Conservation (phyloP, 345 rosid species). For the Aethionema arabicum region DNA sequence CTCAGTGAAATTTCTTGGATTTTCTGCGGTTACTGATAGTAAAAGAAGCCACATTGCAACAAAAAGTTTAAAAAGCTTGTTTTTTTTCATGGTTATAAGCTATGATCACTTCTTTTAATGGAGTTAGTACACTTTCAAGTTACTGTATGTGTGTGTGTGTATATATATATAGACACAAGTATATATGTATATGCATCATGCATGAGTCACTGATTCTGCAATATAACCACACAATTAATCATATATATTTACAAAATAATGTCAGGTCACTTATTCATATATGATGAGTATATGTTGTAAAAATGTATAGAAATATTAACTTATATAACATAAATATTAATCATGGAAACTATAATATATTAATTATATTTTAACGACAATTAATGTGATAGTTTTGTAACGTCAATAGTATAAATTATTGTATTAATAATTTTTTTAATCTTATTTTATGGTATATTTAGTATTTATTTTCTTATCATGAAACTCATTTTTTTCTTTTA, state of each 20-base stretch:
- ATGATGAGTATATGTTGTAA: not conserved
- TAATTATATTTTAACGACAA: too few relatives aligned
- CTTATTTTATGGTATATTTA: too few relatives aligned
- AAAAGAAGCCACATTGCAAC: conserved; percentile 22
- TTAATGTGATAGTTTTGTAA: too few relatives aligned
- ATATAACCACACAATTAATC: conserved; percentile 29
- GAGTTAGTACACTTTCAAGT: conserved; percentile 27
- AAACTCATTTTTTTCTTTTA: too few relatives aligned
- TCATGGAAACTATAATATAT: too few relatives aligned
- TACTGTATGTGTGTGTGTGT: conserved; percentile 21
- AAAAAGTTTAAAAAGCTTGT: conserved; percentile 25
- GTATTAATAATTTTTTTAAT: too few relatives aligned
- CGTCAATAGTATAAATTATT: too few relatives aligned
- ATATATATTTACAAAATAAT: conserved; percentile 10
- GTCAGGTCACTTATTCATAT: not conserved
- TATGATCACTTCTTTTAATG: conserved; percentile 17
- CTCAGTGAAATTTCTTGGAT: conserved; percentile 37
- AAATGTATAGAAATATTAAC: too few relatives aligned
- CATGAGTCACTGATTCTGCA: conserved; percentile 33
- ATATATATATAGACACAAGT: conserved; percentile 35
- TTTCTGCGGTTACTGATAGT: conserved; percentile 26
- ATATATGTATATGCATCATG: conserved; percentile 8
- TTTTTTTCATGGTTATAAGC: conserved; percentile 22
- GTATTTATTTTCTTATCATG: too few relatives aligned
- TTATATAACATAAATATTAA: too few relatives aligned